Base-by-base conservation (phyloP, 345 rosid species). In the Dimocarpus longan region DNA sequence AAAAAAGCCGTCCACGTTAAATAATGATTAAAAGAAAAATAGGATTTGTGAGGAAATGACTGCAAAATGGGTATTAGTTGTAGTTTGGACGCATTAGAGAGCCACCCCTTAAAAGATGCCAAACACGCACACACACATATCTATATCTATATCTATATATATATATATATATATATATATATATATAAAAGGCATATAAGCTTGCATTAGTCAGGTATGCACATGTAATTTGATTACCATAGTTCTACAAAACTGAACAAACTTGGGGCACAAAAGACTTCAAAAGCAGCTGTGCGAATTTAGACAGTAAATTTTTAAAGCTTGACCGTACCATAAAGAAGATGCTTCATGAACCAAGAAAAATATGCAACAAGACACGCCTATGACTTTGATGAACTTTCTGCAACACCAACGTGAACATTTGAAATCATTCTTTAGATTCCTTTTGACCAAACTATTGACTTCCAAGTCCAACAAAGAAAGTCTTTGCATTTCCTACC, bases 351-450 rank as follows among this genome's bases (percentile, higher is more conserved):
- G 16, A 22, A 63, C 28, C 67, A 10, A 63, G 3, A 63, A 63
- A 63, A 1, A 63, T 26, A 22, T 10, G 65, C 28, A 9, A 52
- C 4, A 5, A 16, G 5, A 28, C 13, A 24, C 10, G 32, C 66
- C 57, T 52, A 52, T 26, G 28, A 18, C 66, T 62, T 21, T 59
- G 50, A 40, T 40, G 32, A 11, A 21, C 18, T 37, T 44, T 59
- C 2, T 13, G 26, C 59, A 63, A 13, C 76, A 24, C 8, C 77
- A 57, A 74, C 43, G 59, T 74, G 77, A 52, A 43, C 16, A 68
- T 60, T 62, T 60, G 77, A 74, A 22, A 74, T 21, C 11, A 60
- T 16, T 40, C 22, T 22, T 42, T 13, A 12, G 6, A 6, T 60
- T 52, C 21, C 42, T 15, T 52, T n/a, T 10, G 5, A 59, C n/a